These are phyloP conservation scores for Mortierella alpina DNA, from an alignment of 192 early-diverging fungal species.

Conservation along the genomic window DNA sequence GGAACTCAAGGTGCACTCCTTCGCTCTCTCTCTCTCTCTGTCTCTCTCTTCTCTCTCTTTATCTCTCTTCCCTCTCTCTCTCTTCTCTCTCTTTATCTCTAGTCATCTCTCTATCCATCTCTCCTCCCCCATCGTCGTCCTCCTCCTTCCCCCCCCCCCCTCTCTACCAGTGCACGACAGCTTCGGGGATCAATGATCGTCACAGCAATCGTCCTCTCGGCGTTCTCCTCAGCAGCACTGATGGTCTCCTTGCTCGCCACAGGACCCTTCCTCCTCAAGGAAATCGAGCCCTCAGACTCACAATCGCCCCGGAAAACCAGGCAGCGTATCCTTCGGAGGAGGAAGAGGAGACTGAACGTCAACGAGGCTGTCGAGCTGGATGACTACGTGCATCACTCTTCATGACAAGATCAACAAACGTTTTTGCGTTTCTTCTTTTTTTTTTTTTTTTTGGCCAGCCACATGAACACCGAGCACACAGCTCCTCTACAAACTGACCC, in stretches of 20 bases:
- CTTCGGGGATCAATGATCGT: slow-evolving; percentile 7
- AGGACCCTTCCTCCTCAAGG: slow-evolving; percentile 4
- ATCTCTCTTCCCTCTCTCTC: neutral
- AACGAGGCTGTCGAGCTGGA: slow-evolving; percentile 20
- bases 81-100: neutral
- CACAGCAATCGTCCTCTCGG: slow-evolving; percentile 19
- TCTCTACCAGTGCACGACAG: neutral
- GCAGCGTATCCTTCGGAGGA: neutral
- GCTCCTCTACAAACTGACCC: no score
- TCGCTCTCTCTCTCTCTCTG: neutral
- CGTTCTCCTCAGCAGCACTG: slow-evolving; percentile 10
- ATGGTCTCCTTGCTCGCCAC: neutral
- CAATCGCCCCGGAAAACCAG: neutral
- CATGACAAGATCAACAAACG: no score
- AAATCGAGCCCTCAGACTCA: slow-evolving; percentile 7
- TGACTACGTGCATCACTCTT: neutral
- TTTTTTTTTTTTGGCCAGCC: no score
- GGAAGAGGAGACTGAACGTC: slow-evolving; percentile 1
- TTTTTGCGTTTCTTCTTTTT: no score
- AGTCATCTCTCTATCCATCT: neutral
- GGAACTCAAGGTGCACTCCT: no score
- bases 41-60: neutral
- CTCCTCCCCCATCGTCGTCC: neutral
- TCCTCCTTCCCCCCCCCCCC: neutral
- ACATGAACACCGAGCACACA: no score